These are phyloP conservation scores for Fusarium metavorans DNA, from an alignment of 2,329 filamentous ascomycete genomes.

Conservation along the genomic window DNA sequence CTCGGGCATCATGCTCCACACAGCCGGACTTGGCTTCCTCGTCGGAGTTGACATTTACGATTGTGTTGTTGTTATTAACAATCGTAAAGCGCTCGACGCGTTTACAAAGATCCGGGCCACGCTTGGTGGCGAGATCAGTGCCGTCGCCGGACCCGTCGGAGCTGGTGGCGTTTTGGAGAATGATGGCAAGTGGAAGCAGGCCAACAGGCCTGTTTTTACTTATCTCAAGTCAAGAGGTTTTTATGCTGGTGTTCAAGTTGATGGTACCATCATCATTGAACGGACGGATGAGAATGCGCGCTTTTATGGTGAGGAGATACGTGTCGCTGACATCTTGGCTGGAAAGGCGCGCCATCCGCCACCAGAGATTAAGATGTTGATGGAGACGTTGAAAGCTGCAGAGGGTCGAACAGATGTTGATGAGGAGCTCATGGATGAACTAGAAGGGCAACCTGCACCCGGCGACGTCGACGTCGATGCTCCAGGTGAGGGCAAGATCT, in stretches of 20 bases:
- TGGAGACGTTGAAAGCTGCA: constrained; percentile 51
- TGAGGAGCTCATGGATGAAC: constrained; percentile 47
- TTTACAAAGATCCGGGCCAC: constrained; percentile 82
- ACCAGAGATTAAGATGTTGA: constrained; percentile 45
- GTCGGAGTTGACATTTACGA: constrained; percentile 89
- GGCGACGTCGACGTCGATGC: constrained; percentile 51
- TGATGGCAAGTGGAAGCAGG: constrained; percentile 59
- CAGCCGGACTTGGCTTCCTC: constrained; percentile 81
- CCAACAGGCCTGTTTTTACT: constrained; percentile 62
- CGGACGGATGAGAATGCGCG: constrained; percentile 85
- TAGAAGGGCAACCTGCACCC: constrained; percentile 50
- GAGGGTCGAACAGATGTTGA: constrained; percentile 52
- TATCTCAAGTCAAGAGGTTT: constrained; percentile 91
- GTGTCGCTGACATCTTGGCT: constrained; percentile 59
- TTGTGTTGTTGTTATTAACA: constrained; percentile 88
- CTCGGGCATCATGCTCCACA: constrained; percentile 84
- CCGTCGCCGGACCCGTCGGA: constrained; percentile 75
- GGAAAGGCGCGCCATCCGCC: constrained; percentile 53
- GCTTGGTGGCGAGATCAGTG: constrained; percentile 81
- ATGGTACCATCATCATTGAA: constrained; percentile 87
- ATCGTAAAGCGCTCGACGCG: constrained; percentile 77
- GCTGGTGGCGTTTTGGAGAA: constrained; percentile 80
- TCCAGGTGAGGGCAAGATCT: constrained; percentile 42
- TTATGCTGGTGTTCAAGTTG: constrained; percentile 86
- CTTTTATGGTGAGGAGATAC: constrained; percentile 76